phyloP scores from a whole-genome alignment of 2,329 filamentous ascomycete genomes.

The Trichoderma guizhouense region DNA sequence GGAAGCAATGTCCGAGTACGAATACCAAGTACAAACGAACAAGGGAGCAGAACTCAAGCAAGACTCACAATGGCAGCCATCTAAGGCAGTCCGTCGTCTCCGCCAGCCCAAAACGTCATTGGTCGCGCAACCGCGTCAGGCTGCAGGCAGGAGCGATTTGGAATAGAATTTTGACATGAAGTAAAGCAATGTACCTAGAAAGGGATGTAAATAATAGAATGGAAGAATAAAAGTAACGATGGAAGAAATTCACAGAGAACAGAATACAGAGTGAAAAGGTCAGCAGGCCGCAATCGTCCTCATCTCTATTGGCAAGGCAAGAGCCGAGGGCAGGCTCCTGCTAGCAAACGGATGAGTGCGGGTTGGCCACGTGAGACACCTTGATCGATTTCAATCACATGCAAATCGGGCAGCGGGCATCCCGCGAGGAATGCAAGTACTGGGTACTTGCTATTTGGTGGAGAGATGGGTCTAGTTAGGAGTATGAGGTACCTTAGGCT shows the following conservation, averaged over 20 bases:
- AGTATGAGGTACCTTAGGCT: neutral
- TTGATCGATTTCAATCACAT: slow-evolving; percentile 13
- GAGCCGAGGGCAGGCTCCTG: slow-evolving; percentile 10
- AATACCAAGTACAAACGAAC: neutral
- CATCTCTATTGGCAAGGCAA: neutral
- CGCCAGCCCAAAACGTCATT: slow-evolving; percentile 31
- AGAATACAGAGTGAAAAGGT: neutral
- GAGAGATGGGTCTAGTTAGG: rapidly evolving
- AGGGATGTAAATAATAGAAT: neutral
- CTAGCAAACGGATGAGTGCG: neutral
- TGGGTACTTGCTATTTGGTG: neutral
- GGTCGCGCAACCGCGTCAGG: slow-evolving; percentile 20
- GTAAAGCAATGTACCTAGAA: neutral
- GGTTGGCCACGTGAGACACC: slow-evolving; percentile 11
- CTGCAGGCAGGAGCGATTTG: neutral
- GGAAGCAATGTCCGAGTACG: neutral
- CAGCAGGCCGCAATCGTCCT: slow-evolving; percentile 10
- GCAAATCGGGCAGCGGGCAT: neutral
- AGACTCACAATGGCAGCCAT: slow-evolving; percentile 37
- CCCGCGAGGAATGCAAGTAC: neutral
- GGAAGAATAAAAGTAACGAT: neutral
- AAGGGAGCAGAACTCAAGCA: neutral
- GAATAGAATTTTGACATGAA: neutral
- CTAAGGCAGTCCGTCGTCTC: slow-evolving; percentile 25
- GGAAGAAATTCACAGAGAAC: neutral